phyloP scores from a whole-genome alignment of 1,139 yeast species.

The Taphrina wiesneri region DNA sequence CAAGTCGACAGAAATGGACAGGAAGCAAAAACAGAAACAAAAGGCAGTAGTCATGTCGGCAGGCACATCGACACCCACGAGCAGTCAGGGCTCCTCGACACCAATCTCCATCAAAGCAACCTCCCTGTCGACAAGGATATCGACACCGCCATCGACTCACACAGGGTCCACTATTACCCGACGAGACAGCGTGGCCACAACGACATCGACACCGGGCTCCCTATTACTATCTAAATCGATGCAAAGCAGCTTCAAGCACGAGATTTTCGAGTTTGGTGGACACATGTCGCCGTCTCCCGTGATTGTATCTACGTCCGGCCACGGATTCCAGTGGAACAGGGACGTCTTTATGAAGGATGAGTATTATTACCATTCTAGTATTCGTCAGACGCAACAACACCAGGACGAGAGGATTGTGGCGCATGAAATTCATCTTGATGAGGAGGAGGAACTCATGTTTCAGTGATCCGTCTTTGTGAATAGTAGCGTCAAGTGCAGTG shows the following conservation, averaged over 20 bases:
- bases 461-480: not conserved
- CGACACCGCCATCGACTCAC: not conserved
- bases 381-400: not conserved
- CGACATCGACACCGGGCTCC: not conserved
- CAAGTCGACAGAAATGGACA: conserved; percentile 5
- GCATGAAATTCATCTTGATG: conserved; percentile 15
- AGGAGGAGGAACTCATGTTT: conserved; percentile 19
- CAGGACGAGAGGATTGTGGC: conserved; percentile 10
- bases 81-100: not conserved
- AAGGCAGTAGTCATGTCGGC: not conserved
- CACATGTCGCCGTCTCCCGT: not conserved
- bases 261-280: conserved; percentile 3
- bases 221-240: conserved; percentile 4
- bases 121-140: not conserved
- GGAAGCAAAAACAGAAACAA: conserved; percentile 3
- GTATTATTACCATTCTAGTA: not conserved
- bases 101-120: conserved; percentile 4
- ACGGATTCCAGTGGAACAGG: conserved; percentile 18
- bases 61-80: not conserved
- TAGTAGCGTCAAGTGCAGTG: not conserved
- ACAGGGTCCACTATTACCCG: not conserved
- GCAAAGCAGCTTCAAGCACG: conserved; percentile 7
- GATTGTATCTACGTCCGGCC: conserved; percentile 6
- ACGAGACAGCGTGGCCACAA: not conserved
- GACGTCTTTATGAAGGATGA: conserved; percentile 11